Base-by-base conservation (phyloP, 306 rosid species). In the Parietaria judaica region DNA sequence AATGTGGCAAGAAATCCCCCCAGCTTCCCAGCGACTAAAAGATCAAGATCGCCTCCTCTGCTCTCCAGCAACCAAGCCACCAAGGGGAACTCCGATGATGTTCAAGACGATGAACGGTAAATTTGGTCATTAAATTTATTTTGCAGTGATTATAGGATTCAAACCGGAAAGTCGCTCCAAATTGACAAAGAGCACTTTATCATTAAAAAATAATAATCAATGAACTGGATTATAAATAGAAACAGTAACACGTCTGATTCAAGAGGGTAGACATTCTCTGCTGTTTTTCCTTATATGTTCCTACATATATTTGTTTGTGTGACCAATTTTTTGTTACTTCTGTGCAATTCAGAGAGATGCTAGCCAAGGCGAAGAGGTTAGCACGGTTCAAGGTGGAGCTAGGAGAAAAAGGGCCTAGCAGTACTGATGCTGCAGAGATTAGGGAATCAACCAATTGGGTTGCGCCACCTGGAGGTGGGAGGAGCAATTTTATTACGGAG, bases 291-390 rank as follows among this genome's bases (percentile, higher is more conserved):
- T 56, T 14, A 23, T 15, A 54, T 1, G 1, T 55, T 57, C 6
- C 14, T 15, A 11, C 57, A 59, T 66, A 48, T 36, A 63, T 64
- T 53, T 63, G 62, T 63, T 46, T 48, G 43, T 23, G 31, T 23
- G 31, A 23, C 31, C 31, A 23, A 23, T 23, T 55, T 64, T 39
- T 62, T 38, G 63, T 17, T 11, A 56, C 34, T 48, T 62, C 56
- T 69, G 67, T 75, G 46, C 50, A 37, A 48, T 61, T 72, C 76
- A 92, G 99, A 36, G 96, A 92, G 79, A 76, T 65, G 71, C 79
- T 70, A 79, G 95, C 96, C 62, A 92, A 92, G 81, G 96, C 96
- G 58, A 92, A 86, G 86, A 84, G 99, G 61, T 76, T 82, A 72
- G 96, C 88, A 44, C 95, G 96, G 63, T 92, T 92, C 85, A 92